Conservation (phyloP, 495 filamentous ascomycete genomes). For the Aspergillus biplanus region DNA sequence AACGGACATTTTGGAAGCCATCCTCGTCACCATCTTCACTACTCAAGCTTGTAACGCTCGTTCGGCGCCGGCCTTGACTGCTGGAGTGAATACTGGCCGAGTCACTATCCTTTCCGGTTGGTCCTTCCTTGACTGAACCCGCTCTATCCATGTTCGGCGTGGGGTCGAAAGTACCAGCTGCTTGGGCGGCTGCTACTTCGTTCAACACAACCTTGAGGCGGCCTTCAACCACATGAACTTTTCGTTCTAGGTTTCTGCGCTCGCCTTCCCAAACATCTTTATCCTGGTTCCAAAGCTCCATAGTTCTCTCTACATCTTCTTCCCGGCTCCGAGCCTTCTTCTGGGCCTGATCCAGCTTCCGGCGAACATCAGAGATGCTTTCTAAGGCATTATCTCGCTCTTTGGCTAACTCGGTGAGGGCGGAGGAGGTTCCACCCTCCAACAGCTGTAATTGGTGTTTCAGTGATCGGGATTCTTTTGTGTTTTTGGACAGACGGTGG, state of each 20-base stretch:
- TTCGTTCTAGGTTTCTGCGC: slow-evolving; percentile 77
- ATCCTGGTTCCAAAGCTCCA: slow-evolving; percentile 78
- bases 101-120: slow-evolving; percentile 61
- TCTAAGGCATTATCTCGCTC: slow-evolving; percentile 88
- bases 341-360: slow-evolving; percentile 76
- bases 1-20: slow-evolving; percentile 54
- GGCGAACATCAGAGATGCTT: slow-evolving; percentile 70
- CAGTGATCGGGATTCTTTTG: slow-evolving; percentile 76
- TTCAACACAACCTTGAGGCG: slow-evolving; percentile 81
- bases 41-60: slow-evolving; percentile 65
- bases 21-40: slow-evolving; percentile 58
- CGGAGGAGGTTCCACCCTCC: slow-evolving; percentile 84
- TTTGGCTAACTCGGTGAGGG: slow-evolving; percentile 76
- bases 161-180: slow-evolving; percentile 41
- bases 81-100: slow-evolving; percentile 74
- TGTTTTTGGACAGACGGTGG: slow-evolving; percentile 59
- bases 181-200: slow-evolving; percentile 79
- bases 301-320: slow-evolving; percentile 77
- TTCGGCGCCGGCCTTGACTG: slow-evolving; percentile 62
- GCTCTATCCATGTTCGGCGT: slow-evolving; percentile 28
- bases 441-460: slow-evolving; percentile 83
- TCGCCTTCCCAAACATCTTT: slow-evolving; percentile 82
- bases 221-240: slow-evolving; percentile 83
- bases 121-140: slow-evolving; percentile 41
- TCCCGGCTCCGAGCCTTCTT: slow-evolving; percentile 80